Percentiles rank a stretch among this genome's conserved stretches.
Evolutionary conservation across 2,329 filamentous ascomycete genomes (phyloP).

Genomic region (Nothopassalora personata): DNA sequence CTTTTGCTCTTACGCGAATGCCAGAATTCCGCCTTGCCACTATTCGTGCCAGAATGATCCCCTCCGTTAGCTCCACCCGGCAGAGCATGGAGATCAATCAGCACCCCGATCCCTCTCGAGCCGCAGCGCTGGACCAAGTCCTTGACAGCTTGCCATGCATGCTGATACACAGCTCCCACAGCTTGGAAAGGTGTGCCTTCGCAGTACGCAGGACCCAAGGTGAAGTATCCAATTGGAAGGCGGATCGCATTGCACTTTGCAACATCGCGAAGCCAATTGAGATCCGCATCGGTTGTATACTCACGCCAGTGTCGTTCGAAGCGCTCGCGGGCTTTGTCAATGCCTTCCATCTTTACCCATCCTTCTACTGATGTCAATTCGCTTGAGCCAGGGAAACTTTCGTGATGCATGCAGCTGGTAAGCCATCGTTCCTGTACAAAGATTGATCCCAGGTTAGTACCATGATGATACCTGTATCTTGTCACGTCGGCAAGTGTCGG

Average conservation of each 20-base stretch:
- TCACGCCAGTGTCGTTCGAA: slow-evolving; percentile 52
- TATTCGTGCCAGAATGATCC: slow-evolving; percentile 53
- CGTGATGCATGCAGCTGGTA: slow-evolving; percentile 46
- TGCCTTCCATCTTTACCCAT: slow-evolving; percentile 43
- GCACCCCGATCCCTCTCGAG: slow-evolving; percentile 47
- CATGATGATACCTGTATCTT: slow-evolving; percentile 56
- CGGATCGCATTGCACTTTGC: slow-evolving; percentile 54
- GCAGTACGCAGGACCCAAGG: slow-evolving; percentile 49
- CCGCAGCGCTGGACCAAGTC: slow-evolving; percentile 44
- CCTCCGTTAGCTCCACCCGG: slow-evolving; percentile 54
- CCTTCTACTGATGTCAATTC: slow-evolving; percentile 51
- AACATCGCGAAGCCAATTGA: slow-evolving; percentile 48
- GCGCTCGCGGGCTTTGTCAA: slow-evolving; percentile 45
- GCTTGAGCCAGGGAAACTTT: slow-evolving; percentile 39
- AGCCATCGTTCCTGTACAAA: slow-evolving; percentile 60
- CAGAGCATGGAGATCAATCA: slow-evolving; percentile 56
- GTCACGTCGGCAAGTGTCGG: slow-evolving; percentile 41
- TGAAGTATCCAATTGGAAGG: slow-evolving; percentile 58
- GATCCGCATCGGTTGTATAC: slow-evolving; percentile 47
- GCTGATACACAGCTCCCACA: slow-evolving; percentile 45
- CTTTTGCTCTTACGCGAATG: slow-evolving; percentile 39
- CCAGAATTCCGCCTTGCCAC: slow-evolving; percentile 50
- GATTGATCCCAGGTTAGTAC: slow-evolving; percentile 54
- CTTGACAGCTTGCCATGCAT: slow-evolving; percentile 50
- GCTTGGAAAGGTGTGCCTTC: slow-evolving; percentile 49